phyloP scores from a whole-genome alignment of 1,284 basidiomycete genomes.

The Rhodotorula sp. region DNA sequence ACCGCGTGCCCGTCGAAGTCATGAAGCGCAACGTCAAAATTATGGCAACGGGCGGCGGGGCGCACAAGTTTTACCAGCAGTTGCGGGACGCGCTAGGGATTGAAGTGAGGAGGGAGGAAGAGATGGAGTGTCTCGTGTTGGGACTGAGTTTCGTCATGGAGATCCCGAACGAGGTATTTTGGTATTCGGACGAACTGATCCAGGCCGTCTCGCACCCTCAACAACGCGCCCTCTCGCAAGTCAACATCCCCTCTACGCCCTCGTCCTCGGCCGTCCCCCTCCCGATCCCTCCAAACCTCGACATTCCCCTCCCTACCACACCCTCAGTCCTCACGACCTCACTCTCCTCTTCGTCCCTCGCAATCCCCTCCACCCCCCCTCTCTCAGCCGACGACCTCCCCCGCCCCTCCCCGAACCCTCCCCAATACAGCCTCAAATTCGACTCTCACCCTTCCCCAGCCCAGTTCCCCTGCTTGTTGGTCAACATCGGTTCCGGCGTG shows the following conservation, averaged over 20 bases:
- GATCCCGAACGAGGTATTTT: conserved; percentile 97
- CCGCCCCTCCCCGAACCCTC: conserved; percentile 87
- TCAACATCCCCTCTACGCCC: conserved; percentile 22
- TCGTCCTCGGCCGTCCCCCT: conserved; percentile 21
- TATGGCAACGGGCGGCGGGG: conserved; percentile 96
- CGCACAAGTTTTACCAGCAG: conserved; percentile 86
- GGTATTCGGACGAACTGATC: conserved; percentile 96
- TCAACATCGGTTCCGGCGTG: conserved; percentile 97
- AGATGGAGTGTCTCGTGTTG: conserved; percentile 98
- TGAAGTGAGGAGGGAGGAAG: conserved; percentile 77
- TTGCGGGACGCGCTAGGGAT: conserved; percentile 75
- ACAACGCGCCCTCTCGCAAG: conserved; percentile 28
- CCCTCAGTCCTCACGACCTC: conserved; percentile 5
- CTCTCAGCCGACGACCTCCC: conserved; percentile 58
- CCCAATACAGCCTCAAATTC: conserved; percentile 84
- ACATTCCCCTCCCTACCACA: conserved; percentile 25
- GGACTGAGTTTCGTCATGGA: conserved; percentile 95
- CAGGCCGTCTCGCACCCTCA: conserved; percentile 71
- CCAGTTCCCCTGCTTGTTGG: conserved; percentile 91
- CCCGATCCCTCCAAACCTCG: conserved; percentile 21
- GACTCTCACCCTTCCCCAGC: conserved; percentile 61
- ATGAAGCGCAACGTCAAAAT: conserved; percentile 95
- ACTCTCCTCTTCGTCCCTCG: background rate
- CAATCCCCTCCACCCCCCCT: background rate
- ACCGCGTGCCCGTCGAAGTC: conserved; percentile 80